Percentiles rank a stretch among this genome's conserved stretches.
phyloP scores from a whole-genome alignment of 2,329 filamentous ascomycete species.

The Metarhizium robertsii region DNA sequence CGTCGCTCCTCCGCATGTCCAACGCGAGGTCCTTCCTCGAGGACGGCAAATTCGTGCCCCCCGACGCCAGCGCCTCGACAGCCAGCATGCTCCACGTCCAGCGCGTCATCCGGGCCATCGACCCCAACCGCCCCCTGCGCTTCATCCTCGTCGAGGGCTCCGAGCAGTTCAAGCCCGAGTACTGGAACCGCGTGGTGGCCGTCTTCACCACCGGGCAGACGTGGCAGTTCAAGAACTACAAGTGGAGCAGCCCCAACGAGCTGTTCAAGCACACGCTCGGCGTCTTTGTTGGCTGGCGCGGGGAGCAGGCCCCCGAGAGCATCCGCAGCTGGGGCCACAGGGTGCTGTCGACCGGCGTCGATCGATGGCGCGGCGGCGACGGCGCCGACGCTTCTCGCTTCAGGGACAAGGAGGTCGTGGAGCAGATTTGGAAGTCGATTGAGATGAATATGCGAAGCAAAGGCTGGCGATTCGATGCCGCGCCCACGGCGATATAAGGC shows the following conservation, averaged over 20 bases:
- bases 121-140: constrained; percentile 64
- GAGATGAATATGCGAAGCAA: constrained; percentile 79
- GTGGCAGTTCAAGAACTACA: constrained; percentile 99
- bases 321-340: constrained; percentile 80
- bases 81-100: constrained; percentile 80
- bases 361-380: constrained; percentile 61
- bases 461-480: constrained; percentile 70
- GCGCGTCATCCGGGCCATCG: constrained; percentile 63
- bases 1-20: constrained; percentile 85
- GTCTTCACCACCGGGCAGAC: constrained; percentile 96
- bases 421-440: constrained; percentile 83
- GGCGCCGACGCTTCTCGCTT: constrained; percentile 52
- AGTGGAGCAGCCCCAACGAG: constrained; percentile 82
- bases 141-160: constrained; percentile 94
- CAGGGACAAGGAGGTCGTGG: constrained; percentile 86
- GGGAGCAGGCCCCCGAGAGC: constrained; percentile 67
- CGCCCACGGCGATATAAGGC: constrained; percentile 42
- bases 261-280: constrained; percentile 84
- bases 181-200: constrained; percentile 90
- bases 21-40: constrained; percentile 95
- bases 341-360: constrained; percentile 70
- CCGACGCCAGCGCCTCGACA: constrained; percentile 58
- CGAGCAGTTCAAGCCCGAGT: constrained; percentile 93
- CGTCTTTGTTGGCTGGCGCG: constrained; percentile 84
- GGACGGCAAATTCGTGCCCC: constrained; percentile 68